phyloP scores from a whole-genome alignment of 306 rosid genomes.

The Ammopiptanthus mongolicus region DNA sequence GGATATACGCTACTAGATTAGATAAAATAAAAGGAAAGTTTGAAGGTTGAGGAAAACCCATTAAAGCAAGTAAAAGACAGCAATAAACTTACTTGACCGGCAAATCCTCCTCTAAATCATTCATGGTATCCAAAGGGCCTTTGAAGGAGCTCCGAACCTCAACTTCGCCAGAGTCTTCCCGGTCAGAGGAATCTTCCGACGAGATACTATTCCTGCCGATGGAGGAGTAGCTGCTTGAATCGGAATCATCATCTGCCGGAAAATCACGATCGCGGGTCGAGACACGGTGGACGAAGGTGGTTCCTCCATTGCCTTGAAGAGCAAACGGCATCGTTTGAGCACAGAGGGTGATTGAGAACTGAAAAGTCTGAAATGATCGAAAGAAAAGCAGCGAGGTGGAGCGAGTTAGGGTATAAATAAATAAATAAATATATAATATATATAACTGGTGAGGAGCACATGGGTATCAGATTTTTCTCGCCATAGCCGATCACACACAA shows the following conservation, averaged over 20 bases:
- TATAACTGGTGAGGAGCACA: slow-evolving; percentile 27
- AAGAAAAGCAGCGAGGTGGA: background rate
- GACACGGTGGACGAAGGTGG: slow-evolving; percentile 38
- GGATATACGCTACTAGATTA: no score
- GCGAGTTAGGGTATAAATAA: slow-evolving; percentile 24
- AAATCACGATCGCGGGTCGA: slow-evolving; percentile 43
- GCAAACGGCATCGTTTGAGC: slow-evolving; percentile 48
- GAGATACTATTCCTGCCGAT: slow-evolving; percentile 54
- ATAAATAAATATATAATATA: background rate
- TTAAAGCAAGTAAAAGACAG: background rate
- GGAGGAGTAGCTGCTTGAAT: slow-evolving; percentile 57
- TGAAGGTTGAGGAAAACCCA: background rate
- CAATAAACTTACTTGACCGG: slow-evolving; percentile 53
- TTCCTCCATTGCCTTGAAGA: slow-evolving; percentile 26
- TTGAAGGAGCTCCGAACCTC: slow-evolving; percentile 57
- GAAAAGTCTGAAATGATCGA: background rate
- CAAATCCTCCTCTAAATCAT: slow-evolving; percentile 58
- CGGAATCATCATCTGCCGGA: slow-evolving; percentile 43
- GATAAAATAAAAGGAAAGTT: no score
- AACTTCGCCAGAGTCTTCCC: slow-evolving; percentile 47
- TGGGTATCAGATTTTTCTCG: slow-evolving; percentile 41
- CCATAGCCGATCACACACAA: slow-evolving; percentile 16
- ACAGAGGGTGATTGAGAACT: background rate
- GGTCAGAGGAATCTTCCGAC: slow-evolving; percentile 51
- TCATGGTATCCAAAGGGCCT: slow-evolving; percentile 60